Conservation (phyloP, 2,329 filamentous ascomycete species). For the Microsporum canis region DNA sequence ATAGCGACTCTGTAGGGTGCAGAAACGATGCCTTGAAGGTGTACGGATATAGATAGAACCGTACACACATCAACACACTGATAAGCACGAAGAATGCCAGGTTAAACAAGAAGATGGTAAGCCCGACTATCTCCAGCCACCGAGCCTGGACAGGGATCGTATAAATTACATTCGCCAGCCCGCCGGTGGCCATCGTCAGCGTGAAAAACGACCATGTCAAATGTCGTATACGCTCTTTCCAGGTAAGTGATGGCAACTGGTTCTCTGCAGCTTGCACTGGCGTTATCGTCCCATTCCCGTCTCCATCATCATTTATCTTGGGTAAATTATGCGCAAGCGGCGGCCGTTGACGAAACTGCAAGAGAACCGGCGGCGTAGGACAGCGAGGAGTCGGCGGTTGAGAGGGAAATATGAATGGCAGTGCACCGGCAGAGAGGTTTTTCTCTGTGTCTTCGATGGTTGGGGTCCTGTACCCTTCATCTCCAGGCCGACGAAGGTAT, state of each 20-base stretch:
- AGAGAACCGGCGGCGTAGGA: slow-evolving; percentile 8
- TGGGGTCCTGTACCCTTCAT: slow-evolving; percentile 37
- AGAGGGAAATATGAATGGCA: not conserved
- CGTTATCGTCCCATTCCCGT: not conserved
- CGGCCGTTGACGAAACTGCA: slow-evolving; percentile 6
- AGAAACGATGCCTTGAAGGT: slow-evolving; percentile 61
- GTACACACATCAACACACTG: slow-evolving; percentile 51
- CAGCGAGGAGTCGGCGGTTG: not conserved
- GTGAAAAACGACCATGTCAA: slow-evolving; percentile 74
- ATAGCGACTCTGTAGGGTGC: slow-evolving; percentile 67
- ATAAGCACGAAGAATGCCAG: slow-evolving; percentile 52
- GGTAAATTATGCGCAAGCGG: not conserved
- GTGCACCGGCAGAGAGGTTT: slow-evolving; percentile 5
- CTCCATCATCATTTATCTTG: not conserved
- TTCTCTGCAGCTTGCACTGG: slow-evolving; percentile 1
- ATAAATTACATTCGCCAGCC: slow-evolving; percentile 49
- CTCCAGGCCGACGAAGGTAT: slow-evolving; percentile 29
- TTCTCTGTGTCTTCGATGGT: slow-evolving; percentile 34
- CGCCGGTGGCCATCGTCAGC: slow-evolving; percentile 52
- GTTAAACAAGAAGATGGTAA: slow-evolving; percentile 53
- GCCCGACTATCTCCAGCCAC: slow-evolving; percentile 44
- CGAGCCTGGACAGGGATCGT: slow-evolving; percentile 12
- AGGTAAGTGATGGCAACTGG: slow-evolving; percentile 27
- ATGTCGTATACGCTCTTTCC: slow-evolving; percentile 48
- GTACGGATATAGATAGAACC: slow-evolving; percentile 59